Evolutionary conservation across 257 asterid genomes (phyloP).

Genomic region (Solanum pennellii): DNA sequence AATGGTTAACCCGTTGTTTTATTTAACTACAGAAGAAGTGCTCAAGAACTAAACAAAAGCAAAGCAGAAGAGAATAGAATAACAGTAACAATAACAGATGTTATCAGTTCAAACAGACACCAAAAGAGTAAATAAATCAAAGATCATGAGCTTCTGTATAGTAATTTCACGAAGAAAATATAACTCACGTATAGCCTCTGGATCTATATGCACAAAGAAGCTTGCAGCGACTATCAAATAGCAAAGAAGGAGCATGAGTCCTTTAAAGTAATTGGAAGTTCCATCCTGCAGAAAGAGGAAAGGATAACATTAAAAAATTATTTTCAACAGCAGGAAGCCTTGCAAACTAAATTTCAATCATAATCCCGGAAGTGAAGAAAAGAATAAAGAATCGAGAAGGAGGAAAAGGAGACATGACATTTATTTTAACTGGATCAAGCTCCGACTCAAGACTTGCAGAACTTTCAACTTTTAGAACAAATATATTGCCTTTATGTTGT

Average conservation of each 20-base stretch:
- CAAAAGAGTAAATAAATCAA: neutral
- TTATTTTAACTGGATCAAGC: neutral
- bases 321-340: neutral
- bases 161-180: neutral
- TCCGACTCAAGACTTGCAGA: neutral
- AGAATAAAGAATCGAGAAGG: neutral
- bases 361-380: neutral
- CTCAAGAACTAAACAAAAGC: neutral
- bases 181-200: constrained; percentile 46
- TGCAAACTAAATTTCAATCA: neutral
- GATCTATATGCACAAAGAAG: constrained; percentile 82
- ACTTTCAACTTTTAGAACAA: neutral
- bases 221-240: constrained; percentile 85
- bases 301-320: neutral
- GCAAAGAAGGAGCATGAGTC: constrained; percentile 81
- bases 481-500: neutral
- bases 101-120: neutral
- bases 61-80: neutral
- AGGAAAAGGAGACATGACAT: neutral
- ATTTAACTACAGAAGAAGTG: neutral
- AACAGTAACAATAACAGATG: neutral
- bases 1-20: neutral
- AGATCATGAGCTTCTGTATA: neutral
- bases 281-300: constrained; percentile 57
- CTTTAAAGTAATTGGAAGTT: constrained; percentile 88